Evolutionary conservation across 371 early-diverging fungal genomes (phyloP).

Genomic region (Apophysomyces sp.): DNA sequence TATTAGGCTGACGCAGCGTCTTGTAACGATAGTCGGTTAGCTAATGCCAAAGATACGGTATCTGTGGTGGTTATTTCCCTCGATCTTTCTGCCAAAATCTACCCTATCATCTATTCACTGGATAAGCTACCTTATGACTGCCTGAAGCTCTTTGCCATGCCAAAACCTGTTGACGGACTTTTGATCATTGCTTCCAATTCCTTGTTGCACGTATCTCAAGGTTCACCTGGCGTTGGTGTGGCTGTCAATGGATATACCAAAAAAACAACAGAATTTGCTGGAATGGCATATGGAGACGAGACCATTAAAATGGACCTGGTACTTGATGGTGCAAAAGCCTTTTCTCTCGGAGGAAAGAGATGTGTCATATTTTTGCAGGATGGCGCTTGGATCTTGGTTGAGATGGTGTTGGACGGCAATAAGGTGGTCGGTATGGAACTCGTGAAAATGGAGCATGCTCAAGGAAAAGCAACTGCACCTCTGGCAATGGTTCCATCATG

Average conservation of each 20-base stretch:
- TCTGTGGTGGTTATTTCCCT: constrained; percentile 85
- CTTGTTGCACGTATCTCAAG: constrained; percentile 86
- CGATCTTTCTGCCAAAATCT: constrained; percentile 69
- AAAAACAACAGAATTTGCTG: constrained; percentile 51
- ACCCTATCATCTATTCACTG: constrained; percentile 81
- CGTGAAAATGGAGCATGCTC: constrained; percentile 15
- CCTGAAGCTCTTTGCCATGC: constrained; percentile 69
- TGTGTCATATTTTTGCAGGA: constrained; percentile 60
- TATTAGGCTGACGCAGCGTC: neutral
- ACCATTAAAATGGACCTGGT: constrained; percentile 30
- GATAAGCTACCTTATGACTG: constrained; percentile 84
- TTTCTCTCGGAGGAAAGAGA: constrained; percentile 51
- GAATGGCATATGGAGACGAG: constrained; percentile 41
- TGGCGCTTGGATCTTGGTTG: constrained; percentile 72
- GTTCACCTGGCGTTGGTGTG: constrained; percentile 72
- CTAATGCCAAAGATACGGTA: constrained; percentile 73
- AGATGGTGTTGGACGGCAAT: constrained; percentile 68
- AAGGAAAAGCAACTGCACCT: constrained; percentile 10
- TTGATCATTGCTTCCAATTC: constrained; percentile 80
- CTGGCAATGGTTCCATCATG: constrained; percentile 57
- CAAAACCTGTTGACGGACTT: constrained; percentile 87
- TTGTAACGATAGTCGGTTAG: constrained; percentile 55
- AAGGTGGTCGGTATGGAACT: constrained; percentile 52
- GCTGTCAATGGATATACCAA: constrained; percentile 71
- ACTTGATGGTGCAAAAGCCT: constrained; percentile 58